Evolutionary conservation across 2,329 filamentous ascomycete species (phyloP), one percentile per base, ranked within the genome.

Genomic region (Sclerotinia minor): DNA sequence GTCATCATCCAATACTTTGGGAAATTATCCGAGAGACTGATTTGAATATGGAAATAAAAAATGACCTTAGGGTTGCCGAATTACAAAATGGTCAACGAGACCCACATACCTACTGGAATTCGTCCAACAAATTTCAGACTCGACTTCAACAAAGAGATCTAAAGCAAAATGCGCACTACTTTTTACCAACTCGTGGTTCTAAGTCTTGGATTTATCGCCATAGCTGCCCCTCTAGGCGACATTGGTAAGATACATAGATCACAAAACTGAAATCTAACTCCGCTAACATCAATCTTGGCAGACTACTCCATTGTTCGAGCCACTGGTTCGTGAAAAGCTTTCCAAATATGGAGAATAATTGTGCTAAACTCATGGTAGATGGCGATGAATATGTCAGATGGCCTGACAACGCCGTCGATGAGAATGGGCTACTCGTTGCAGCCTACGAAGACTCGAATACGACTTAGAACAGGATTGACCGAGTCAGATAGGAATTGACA

Each of bases 341-440:
- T 19, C 24, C 5, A 55, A 13, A 4, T 24, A 17, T 26, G 41
- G 9, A 32, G 5, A 2, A n/a, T 19, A 24, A 5, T 35, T 24
- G n/a, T 32, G 26, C 38, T 65, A 19, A 65, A 13, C 5, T 4
- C 6, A 21, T 17, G 4, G n/a, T 26, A 65, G 63, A 65, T 45
- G 38, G 50, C 2, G 63, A 65, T 57, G 63, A 65, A 21, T 57
- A 24, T 17, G 63, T 65, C 19, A 57, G 19, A 44, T 65, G 63
- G 63, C 63, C 63, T 19, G 63, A 65, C 21, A 57, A 65, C n/a
- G 6, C 5, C 15, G 32, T 57, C 2, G 63, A 65, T 57, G 29
- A 47, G 3, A 57, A 47, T 15, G 63, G 63, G 8, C 35, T 65
- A 2, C 8, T 21, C 1, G 52, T 65, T 3, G 63, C 50, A 32